A percentile compares a stretch with the other conserved stretches of the same genome.
Conservation (phyloP, 1,284 basidiomycete genomes). For the Porodaedalea pini region DNA sequence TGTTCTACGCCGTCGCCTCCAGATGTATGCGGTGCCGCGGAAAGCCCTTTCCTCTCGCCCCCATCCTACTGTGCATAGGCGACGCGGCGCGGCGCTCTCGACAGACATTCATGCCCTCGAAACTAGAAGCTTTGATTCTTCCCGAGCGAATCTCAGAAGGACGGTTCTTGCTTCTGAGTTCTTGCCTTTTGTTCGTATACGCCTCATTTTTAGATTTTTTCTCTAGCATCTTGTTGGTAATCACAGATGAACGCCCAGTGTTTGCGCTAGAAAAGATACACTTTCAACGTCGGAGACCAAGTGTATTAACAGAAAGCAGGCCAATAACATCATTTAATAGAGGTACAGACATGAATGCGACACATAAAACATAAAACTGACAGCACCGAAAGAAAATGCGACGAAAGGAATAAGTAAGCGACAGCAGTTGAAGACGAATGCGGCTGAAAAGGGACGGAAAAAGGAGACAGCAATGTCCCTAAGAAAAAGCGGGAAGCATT, state of each 20-base stretch:
- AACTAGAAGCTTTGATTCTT: no score
- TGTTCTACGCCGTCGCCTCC: no score
- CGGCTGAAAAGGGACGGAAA: not conserved
- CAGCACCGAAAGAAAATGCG: slow-evolving; percentile 4
- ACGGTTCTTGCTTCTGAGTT: no score
- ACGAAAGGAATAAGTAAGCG: slow-evolving; percentile 9
- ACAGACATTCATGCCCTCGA: no score
- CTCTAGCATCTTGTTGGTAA: not conserved
- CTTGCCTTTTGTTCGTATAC: not conserved
- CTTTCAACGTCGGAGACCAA: not conserved
- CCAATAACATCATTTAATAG: slow-evolving; percentile 7
- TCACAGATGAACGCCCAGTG: not conserved
- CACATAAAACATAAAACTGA: slow-evolving; percentile 12
- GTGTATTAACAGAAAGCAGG: slow-evolving; percentile 5
- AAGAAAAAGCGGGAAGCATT: not conserved
- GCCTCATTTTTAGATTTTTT: not conserved
- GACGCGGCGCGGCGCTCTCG: no score
- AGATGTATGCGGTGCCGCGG: no score
- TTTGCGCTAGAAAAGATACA: not conserved
- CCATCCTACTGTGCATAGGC: no score
- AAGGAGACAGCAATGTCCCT: not conserved
- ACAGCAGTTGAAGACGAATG: not conserved
- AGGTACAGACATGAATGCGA: slow-evolving; percentile 7
- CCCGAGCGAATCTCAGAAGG: no score
- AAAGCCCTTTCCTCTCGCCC: no score